Evolutionary conservation across 441 rosid genomes (phyloP), one percentile per base, ranked within the genome.

Genomic region (Eruca vesicaria): DNA sequence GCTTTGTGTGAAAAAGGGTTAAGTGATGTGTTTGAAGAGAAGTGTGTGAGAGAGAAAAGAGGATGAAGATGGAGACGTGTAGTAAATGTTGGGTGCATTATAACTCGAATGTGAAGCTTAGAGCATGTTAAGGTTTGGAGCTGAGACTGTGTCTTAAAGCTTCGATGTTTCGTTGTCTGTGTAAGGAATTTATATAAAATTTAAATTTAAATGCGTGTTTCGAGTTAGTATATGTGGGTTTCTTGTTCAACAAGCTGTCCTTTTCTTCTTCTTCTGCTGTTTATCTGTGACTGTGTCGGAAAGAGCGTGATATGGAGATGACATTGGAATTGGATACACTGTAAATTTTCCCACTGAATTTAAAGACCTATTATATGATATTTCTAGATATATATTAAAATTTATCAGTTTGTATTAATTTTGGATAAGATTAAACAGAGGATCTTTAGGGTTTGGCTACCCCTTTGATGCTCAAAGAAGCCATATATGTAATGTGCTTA

Each of bases 61-160:
- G 52, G 62, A 33, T 14, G 33, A 33, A 33, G 63, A 56, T 56
- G 72, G 72, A 68, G 72, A 68, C 55, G 72, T 68, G 72, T 68
- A 68, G 72, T 68, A 68, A 68, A 68, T 68, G 55, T 56, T 21
- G 60, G 72, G 7, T 68, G 59, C 3, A 28, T 66, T 50, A 16
- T 48, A 6, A 66, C 60, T 29, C 0, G 18, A 66, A 33, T 19
- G 63, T 68, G 52, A 68, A 20, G 72, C 15, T 55, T 68, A 20
- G 52, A 68, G 63, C 63, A 68, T 68, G 15, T 68, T 68, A 56
- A 56, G 53, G 72, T 55, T 68, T 52, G 48, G 12, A 52, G 10
- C 69, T 67, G 61, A 48, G 70, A 66, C 70, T 66, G 7, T 55
- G n/a, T 35, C 72, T 55, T 19, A 21, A 68, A 55, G 45, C 63